Base-by-base conservation (phyloP, 805 yeast genomes). In the Metschnikowia similis region DNA sequence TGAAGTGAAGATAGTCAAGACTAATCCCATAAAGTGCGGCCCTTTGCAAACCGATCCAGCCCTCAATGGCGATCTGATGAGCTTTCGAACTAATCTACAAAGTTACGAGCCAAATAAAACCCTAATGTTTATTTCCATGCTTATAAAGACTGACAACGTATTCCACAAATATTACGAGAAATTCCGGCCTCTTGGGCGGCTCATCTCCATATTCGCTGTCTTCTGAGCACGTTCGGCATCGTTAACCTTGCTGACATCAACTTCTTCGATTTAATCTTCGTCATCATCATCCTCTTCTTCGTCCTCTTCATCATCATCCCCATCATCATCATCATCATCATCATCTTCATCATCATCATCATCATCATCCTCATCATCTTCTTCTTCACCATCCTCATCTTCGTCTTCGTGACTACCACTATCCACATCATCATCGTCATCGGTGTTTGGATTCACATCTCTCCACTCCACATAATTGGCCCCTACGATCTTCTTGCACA, bases 401-500 rank as follows among this genome's bases (percentile, higher is more conserved):
- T 59, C 67, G 17, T 64, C 66, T 4, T 51, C 54, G 45, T 60
- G 67, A 48, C 70, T 63, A 16, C 62, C 65, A 41, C 67, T 61
- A 16, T 63, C 67, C 8, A 69, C 75, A 27, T 81, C 85, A 8
- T 80, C 87, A 37, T 85, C 85, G 32, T 83, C 87, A 39, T 82
- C 90, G 35, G 77, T 77, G 41, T 64, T 65, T 6, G 77, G 77
- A 48, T 73, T 71, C 17, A 72, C 77, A 36, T 70, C 70, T 6
- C 69, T 61, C 98, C 98, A 92, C 59, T 90, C 94, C 28, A 91
- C 82, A 47, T 71, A 74, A 51, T 77, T 75, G 6, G 69, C 74
- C 31, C 76, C 71, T 49, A 94, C 69, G 32, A 81, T 64, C 36
- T 69, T 65, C 58, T 83, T 81, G 43, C 88, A 79, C 9, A 68